These are phyloP conservation scores for Oryza australiensis DNA, from an alignment of 176 grass and related monocot genomes.

Conservation along the genomic window DNA sequence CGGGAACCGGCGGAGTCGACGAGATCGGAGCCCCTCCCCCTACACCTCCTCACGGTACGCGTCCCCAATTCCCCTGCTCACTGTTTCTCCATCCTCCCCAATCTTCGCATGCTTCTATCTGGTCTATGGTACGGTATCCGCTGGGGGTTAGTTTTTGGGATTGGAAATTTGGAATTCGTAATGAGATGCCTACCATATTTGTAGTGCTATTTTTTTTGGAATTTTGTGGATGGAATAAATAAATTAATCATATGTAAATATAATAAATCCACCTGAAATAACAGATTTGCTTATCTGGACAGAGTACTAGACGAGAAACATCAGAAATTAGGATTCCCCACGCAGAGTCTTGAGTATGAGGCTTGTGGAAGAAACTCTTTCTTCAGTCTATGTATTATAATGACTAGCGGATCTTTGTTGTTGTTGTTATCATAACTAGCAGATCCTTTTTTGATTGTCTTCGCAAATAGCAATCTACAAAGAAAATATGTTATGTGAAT, in stretches of 20 bases:
- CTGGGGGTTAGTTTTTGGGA: background rate
- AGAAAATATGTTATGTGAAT: background rate
- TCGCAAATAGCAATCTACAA: background rate
- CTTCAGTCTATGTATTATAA: background rate
- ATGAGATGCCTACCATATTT: background rate
- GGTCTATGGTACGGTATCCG: background rate
- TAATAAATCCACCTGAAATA: background rate
- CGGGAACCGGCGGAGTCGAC: constrained; percentile 22
- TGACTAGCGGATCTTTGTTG: too few relatives aligned
- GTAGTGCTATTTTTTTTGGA: background rate
- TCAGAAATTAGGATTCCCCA: background rate
- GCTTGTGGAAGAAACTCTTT: background rate
- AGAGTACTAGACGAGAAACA: background rate
- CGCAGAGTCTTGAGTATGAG: background rate
- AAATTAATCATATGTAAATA: background rate
- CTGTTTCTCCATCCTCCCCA: background rate
- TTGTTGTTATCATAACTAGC: background rate
- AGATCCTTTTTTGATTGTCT: background rate
- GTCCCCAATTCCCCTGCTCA: too few relatives aligned
- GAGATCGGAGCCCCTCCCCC: constrained; percentile 43
- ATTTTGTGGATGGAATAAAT: background rate
- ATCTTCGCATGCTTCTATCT: background rate
- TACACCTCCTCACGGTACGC: constrained; percentile 27
- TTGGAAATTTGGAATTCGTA: background rate
- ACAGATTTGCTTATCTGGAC: background rate